Percentiles rank a stretch among this genome's conserved stretches.
phyloP scores from a whole-genome alignment of 1,284 basidiomycete genomes.

The Kalmanozyma brasiliensis region DNA sequence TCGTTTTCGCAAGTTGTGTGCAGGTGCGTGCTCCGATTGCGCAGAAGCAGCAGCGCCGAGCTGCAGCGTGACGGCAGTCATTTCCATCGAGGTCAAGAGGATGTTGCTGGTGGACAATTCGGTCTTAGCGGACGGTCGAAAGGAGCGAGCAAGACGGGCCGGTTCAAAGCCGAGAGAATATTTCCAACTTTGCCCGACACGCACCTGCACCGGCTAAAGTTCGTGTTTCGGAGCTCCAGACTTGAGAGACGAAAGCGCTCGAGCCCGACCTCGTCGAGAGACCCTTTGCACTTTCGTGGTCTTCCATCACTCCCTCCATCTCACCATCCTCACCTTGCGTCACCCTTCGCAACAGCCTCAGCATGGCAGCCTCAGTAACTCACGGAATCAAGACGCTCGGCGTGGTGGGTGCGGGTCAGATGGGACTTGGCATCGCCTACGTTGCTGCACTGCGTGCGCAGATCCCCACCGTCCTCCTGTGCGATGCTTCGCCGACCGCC shows the following conservation, averaged over 20 bases:
- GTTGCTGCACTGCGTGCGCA: constrained; percentile 74
- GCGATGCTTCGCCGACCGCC: constrained; percentile 70
- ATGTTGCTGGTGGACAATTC: too few relatives aligned
- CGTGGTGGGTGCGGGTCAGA: constrained; percentile 63
- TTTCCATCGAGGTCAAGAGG: too few relatives aligned
- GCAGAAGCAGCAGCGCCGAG: too few relatives aligned
- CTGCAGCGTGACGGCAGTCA: too few relatives aligned
- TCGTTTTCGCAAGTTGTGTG: too few relatives aligned
- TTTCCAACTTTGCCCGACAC: not conserved
- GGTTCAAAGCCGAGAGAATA: constrained; percentile 16
- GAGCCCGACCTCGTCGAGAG: too few relatives aligned
- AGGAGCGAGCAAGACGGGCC: not conserved
- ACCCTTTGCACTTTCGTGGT: too few relatives aligned
- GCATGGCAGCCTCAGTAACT: constrained; percentile 33
- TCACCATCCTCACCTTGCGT: not conserved
- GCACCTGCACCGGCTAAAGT: not conserved
- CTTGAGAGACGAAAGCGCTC: not conserved
- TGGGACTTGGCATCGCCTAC: constrained; percentile 78
- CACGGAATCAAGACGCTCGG: constrained; percentile 60
- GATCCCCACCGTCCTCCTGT: constrained; percentile 44
- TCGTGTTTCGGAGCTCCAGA: not conserved
- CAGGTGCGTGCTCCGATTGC: too few relatives aligned
- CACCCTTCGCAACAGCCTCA: not conserved
- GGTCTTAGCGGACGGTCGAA: constrained; percentile 25
- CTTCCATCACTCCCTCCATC: not conserved